phyloP scores from a whole-genome alignment of 176 grass and related monocot species.

The Zizania latifolia region DNA sequence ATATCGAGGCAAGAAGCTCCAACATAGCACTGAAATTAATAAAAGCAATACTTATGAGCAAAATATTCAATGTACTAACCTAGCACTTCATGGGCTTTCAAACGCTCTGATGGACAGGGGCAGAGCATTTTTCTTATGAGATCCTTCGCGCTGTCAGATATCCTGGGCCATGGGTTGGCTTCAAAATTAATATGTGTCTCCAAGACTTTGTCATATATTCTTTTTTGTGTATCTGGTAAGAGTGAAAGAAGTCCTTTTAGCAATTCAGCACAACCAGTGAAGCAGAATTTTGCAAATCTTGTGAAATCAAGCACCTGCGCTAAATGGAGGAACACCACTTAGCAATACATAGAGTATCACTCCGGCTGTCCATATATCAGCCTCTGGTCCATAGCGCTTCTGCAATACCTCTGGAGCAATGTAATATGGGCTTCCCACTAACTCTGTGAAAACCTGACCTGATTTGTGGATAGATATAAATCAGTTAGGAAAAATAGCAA shows the following conservation, averaged over 20 bases:
- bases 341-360: conserved; percentile 61
- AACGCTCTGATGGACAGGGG: conserved; percentile 44
- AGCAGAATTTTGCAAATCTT: neutral
- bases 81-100: conserved; percentile 73
- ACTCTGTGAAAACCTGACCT: conserved; percentile 56
- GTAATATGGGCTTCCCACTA: conserved; percentile 57
- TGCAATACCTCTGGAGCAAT: conserved; percentile 56
- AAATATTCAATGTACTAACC: conserved; percentile 35
- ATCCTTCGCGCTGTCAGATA: conserved; percentile 73
- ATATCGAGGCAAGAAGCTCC: too few relatives aligned
- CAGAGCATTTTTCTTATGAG: conserved; percentile 77
- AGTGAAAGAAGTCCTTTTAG: neutral
- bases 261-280: conserved; percentile 3
- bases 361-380: conserved; percentile 62
- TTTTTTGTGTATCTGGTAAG: conserved; percentile 35
- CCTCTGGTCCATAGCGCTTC: conserved; percentile 51
- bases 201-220: conserved; percentile 52
- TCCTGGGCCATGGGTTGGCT: conserved; percentile 46
- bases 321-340: conserved; percentile 63
- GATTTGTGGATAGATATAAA: neutral
- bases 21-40: conserved; percentile 4
- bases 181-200: conserved; percentile 57
- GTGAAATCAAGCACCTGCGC: conserved; percentile 41
- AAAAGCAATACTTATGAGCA: neutral
- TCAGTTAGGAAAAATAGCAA: neutral